phyloP scores from a whole-genome alignment of 1,284 basidiomycete species.

The Boletellus deceptivus region DNA sequence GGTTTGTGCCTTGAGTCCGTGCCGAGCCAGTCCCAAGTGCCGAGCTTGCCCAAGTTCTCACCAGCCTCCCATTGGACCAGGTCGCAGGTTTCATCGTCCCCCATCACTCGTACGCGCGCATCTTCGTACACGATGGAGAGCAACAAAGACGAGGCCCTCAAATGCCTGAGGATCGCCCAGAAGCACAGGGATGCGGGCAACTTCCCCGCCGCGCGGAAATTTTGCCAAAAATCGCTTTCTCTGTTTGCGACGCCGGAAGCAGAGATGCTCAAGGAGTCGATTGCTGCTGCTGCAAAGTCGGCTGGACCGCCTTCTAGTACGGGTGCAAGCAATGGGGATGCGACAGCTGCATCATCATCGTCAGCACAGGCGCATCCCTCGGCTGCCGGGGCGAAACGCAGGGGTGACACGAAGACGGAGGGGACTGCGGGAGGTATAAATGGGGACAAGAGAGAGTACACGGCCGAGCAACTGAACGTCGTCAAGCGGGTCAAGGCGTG shows the following conservation, averaged over 20 bases:
- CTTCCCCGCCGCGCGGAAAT: conserved; percentile 78
- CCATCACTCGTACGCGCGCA: conserved; percentile 6
- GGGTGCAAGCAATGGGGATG: conserved; percentile 30
- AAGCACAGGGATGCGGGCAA: conserved; percentile 73
- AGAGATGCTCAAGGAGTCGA: conserved; percentile 58
- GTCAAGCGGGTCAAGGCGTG: conserved; percentile 88
- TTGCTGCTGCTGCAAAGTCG: conserved; percentile 44
- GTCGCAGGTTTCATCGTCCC: conserved; percentile 3
- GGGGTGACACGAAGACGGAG: conserved; percentile 39
- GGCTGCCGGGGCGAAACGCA: conserved; percentile 59
- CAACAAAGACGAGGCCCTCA: conserved; percentile 86
- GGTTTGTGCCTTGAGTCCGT: neutral
- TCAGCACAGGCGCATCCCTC: conserved; percentile 68
- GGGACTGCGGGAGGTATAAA: conserved; percentile 54
- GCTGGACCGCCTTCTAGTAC: conserved; percentile 29
- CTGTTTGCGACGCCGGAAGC: conserved; percentile 86
- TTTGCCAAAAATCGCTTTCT: conserved; percentile 86
- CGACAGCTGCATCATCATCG: conserved; percentile 40
- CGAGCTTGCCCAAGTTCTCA: conserved; percentile 24
- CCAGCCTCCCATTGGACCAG: conserved; percentile 13
- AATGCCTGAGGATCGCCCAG: conserved; percentile 77
- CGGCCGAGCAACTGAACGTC: conserved; percentile 78
- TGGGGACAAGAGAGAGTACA: conserved; percentile 81
- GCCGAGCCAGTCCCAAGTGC: conserved; percentile 13
- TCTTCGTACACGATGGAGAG: conserved; percentile 63